phyloP scores from a whole-genome alignment of 768 basidiomycete genomes.

The Amanita jacksonii region DNA sequence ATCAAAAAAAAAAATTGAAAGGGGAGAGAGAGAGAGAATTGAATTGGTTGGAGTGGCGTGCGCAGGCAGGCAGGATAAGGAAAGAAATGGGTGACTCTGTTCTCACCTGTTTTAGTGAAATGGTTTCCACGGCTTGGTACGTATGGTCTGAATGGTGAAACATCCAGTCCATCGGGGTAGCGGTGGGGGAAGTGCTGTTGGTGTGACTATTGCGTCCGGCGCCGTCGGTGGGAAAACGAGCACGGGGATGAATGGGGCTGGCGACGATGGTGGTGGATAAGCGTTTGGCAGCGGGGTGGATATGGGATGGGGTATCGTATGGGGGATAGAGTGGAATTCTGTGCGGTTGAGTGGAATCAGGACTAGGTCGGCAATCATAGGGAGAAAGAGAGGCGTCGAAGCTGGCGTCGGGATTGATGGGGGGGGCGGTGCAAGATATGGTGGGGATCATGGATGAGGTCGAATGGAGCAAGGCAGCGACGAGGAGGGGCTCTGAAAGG shows the following conservation, averaged over 20 bases:
- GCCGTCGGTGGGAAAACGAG: background rate
- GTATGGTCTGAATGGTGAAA: background rate
- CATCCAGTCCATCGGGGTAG: background rate
- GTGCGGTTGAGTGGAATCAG: background rate
- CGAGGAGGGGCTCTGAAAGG: background rate
- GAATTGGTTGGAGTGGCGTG: no score
- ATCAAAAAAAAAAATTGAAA: no score
- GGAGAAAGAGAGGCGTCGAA: background rate
- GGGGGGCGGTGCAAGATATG: background rate
- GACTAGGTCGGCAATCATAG: background rate
- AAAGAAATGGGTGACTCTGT: background rate
- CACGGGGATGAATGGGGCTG: no score
- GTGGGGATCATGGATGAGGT: background rate
- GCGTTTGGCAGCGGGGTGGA: background rate
- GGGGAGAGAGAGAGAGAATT: no score
- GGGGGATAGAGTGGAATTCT: background rate
- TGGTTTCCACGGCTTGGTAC: constrained; percentile 1
- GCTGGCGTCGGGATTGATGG: background rate
- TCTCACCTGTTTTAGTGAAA: constrained; percentile 6
- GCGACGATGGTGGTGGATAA: constrained; percentile 6
- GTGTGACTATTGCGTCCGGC: no score
- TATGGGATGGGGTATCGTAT: no score
- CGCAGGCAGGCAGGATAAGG: background rate
- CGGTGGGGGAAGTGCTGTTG: no score
- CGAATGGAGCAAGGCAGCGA: background rate